A percentile compares a stretch with the other conserved stretches of the same genome.
These are phyloP conservation scores for Penicillium expansum DNA, from an alignment of 2,329 filamentous ascomycete genomes.

Conservation along the genomic window DNA sequence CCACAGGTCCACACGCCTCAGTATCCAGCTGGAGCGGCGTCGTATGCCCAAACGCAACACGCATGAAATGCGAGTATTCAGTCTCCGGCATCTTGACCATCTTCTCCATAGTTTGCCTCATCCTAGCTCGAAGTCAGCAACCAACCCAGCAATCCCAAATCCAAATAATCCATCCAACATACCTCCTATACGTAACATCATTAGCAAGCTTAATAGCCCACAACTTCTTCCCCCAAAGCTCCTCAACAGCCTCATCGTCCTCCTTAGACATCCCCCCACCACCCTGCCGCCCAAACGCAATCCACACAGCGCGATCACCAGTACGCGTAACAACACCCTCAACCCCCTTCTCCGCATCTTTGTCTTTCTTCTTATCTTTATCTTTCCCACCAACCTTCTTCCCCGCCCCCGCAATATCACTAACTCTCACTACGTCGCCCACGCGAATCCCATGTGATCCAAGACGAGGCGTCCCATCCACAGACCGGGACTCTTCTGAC, in stretches of 20 bases:
- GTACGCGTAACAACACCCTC: conserved; percentile 50
- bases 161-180: conserved; percentile 17
- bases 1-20: conserved; percentile 45
- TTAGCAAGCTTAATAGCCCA: conserved; percentile 67
- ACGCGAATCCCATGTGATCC: conserved; percentile 48
- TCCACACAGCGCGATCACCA: conserved; percentile 43
- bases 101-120: conserved; percentile 63
- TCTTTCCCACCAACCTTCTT: conserved; percentile 34
- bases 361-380: conserved; percentile 36
- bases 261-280: conserved; percentile 36
- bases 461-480: conserved; percentile 43
- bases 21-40: conserved; percentile 53
- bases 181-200: conserved; percentile 64
- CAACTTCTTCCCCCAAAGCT: conserved; percentile 56
- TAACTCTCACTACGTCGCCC: conserved; percentile 49
- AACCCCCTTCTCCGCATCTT: conserved; percentile 30
- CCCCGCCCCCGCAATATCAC: conserved; percentile 31
- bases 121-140: conserved; percentile 39
- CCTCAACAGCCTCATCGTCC: conserved; percentile 45
- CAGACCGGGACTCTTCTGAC: conserved; percentile 37
- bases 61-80: conserved; percentile 58
- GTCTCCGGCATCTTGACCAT: conserved; percentile 56
- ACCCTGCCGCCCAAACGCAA: conserved; percentile 45
- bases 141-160: not conserved
- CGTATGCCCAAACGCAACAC: conserved; percentile 59